Evolutionary conservation across 176 grass and related monocot genomes (phyloP), one percentile per base, ranked within the genome.

Genomic region (Oryza glumipatula): DNA sequence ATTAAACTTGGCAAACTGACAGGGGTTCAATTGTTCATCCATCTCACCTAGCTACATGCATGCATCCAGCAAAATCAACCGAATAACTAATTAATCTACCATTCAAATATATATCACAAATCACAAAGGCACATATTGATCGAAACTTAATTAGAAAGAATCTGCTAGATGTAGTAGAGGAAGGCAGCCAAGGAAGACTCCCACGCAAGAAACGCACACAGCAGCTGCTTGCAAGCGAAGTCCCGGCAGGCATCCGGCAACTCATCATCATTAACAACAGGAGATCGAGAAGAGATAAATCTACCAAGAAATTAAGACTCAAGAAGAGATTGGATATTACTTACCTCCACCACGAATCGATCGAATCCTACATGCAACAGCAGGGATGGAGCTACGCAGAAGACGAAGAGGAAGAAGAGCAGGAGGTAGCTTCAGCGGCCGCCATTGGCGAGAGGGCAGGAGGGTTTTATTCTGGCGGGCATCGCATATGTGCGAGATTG

Each of bases 181-280:
- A 63, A 63, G 17, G 58, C 58, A 46, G 43, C 61, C 17, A 35
- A 23, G 39, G 10, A 64, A 45, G 22, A 4, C 81, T 44, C 4
- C 11, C 26, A 47, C 23, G 36, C 47, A 83, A 73, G 67, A 21
- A 86, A 83, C 67, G n/a, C 58, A 65, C 70, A 70, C 33, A 28
- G 13, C 8, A 16, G 67, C 38, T 6, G 38, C 33, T 74, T 74
- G 77, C 58, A 63, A 63, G n/a, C 21, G 2, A 63, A 63, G n/a
- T 21, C 58, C 21, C 21, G 35, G 4, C 35, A 1, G 5, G 36
- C 36, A 38, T 38, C 36, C 36, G 9, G 58, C 16, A 23, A 63
- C n/a, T 63, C 58, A 8, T 9, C 3, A 21, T 21, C 6, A 26
- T 26, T 1, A 36, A 36, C 35, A 3, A 23, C 8, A 22, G 2